Base-by-base conservation (phyloP, 2,329 filamentous ascomycete species). In the Penicillium rolfsii region DNA sequence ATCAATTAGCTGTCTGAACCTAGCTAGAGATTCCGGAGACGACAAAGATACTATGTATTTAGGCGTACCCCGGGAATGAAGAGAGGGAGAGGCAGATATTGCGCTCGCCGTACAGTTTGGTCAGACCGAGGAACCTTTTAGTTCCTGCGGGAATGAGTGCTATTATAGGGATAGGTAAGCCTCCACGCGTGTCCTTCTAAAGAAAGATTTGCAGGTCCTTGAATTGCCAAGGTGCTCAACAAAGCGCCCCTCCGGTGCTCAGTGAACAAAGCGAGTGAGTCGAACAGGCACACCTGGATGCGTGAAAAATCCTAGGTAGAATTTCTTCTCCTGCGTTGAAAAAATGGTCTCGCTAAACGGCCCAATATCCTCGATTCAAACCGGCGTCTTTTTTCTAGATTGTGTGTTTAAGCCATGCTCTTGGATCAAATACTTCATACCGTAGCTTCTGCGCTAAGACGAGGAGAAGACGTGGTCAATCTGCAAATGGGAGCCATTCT, bases 401-500 rank as follows among this genome's bases (percentile, higher is more conserved):
- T 50, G 0, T 22, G 16, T 50, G 6, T 50, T 28, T 50, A 50
- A 50, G 4, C 46, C 11, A 50, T 50, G 16, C 46, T 50, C 46
- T 33, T 50, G 11, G 46, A 50, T 28, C 16, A 50, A 50, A 7
- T 50, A 50, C 46, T 50, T 50, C 11, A 50, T 50, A 50, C 46
- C 46, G 26, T 49, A 14, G 30, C 11, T 8, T 49, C 24, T 14
- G 26, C 46, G 11, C n/a, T 49, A 33, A 49, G 26, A 19, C 30
- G 12, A 49, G 26, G 33, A n/a, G 14, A 49, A 49, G 9, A 9
- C 11, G 33, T 22, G 12, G 11, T 33, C 3, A 4, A 30, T 50
- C 16, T 33, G 41, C 55, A 61, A 22, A 52, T 61, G 55, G 16
- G 16, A 58, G 59, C 59, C 22, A 61, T 61, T 55, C 33, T 55